Conservation (phyloP, 2,329 filamentous ascomycete species). For the Talaromyces sp. region DNA sequence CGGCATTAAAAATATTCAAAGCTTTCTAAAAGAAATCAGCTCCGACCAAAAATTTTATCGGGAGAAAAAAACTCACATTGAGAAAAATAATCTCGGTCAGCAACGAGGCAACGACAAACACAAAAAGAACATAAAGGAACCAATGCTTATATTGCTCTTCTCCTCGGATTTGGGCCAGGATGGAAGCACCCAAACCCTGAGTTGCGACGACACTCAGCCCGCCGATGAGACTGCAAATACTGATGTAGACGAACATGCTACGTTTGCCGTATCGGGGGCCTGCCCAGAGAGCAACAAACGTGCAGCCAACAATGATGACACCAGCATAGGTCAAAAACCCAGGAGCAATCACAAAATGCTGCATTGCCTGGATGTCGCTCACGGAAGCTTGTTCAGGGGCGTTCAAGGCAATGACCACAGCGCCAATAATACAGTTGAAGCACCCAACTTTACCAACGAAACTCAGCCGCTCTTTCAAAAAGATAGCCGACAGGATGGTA, state of each 20-base stretch:
- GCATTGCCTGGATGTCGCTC: slow-evolving; percentile 84
- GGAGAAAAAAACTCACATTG: slow-evolving; percentile 63
- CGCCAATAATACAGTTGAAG: slow-evolving; percentile 90
- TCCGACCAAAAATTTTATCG: not conserved
- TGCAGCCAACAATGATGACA: slow-evolving; percentile 68
- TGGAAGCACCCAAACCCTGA: slow-evolving; percentile 85
- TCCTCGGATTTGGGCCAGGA: slow-evolving; percentile 78
- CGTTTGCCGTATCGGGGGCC: slow-evolving; percentile 89
- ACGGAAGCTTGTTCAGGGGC: slow-evolving; percentile 83
- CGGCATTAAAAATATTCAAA: slow-evolving; percentile 92
- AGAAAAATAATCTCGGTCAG: slow-evolving; percentile 92
- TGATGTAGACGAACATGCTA: slow-evolving; percentile 96
- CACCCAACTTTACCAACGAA: slow-evolving; percentile 95
- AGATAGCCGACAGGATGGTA: slow-evolving; percentile 85
- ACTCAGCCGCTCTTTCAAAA: slow-evolving; percentile 89
- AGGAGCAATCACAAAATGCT: slow-evolving; percentile 76
- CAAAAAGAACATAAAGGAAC: slow-evolving; percentile 88
- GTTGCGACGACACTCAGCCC: slow-evolving; percentile 92
- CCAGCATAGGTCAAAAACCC: slow-evolving; percentile 83
- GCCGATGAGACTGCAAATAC: slow-evolving; percentile 91
- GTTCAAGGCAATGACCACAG: slow-evolving; percentile 90
- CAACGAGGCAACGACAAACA: slow-evolving; percentile 84
- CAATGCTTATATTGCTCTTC: slow-evolving; percentile 91
- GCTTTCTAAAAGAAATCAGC: slow-evolving; percentile 67
- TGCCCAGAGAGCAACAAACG: slow-evolving; percentile 69